Conservation (phyloP, 2,329 filamentous ascomycete genomes). For the Colletotrichum eremochloae region DNA sequence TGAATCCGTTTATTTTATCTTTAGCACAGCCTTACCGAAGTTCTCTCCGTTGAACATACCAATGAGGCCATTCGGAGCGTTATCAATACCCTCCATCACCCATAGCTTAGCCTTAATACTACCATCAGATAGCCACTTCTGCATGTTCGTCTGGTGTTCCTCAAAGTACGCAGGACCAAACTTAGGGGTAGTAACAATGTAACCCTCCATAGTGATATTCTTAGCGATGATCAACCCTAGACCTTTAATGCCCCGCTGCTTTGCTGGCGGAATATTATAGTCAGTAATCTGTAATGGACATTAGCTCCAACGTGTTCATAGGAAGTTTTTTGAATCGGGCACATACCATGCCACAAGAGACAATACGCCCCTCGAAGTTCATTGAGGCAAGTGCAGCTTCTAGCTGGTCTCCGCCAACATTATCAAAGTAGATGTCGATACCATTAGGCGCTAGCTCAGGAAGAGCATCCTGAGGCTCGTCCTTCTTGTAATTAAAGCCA, state of each 20-base stretch:
- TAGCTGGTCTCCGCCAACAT: slow-evolving; percentile 66
- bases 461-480: slow-evolving; percentile 77
- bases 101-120: slow-evolving; percentile 78
- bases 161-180: slow-evolving; percentile 76
- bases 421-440: slow-evolving; percentile 77
- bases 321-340: fast-evolving
- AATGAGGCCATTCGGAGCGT: slow-evolving; percentile 78
- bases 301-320: background rate
- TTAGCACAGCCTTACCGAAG: slow-evolving; percentile 87
- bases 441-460: slow-evolving; percentile 80
- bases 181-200: slow-evolving; percentile 79
- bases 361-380: slow-evolving; percentile 76
- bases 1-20: slow-evolving; percentile 56
- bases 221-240: slow-evolving; percentile 74
- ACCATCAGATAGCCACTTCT: slow-evolving; percentile 84
- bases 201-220: slow-evolving; percentile 79
- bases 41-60: slow-evolving; percentile 84
- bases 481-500: slow-evolving; percentile 92
- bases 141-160: slow-evolving; percentile 82
- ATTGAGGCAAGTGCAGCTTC: slow-evolving; percentile 59
- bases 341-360: slow-evolving; percentile 74
- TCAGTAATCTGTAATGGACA: slow-evolving; percentile 66
- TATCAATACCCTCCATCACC: slow-evolving; percentile 82
- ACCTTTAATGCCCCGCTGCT: slow-evolving; percentile 77
- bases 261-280: slow-evolving; percentile 72